phyloP scores from a whole-genome alignment of 78 protist genomes.

The Salpingoeca rosetta region DNA sequence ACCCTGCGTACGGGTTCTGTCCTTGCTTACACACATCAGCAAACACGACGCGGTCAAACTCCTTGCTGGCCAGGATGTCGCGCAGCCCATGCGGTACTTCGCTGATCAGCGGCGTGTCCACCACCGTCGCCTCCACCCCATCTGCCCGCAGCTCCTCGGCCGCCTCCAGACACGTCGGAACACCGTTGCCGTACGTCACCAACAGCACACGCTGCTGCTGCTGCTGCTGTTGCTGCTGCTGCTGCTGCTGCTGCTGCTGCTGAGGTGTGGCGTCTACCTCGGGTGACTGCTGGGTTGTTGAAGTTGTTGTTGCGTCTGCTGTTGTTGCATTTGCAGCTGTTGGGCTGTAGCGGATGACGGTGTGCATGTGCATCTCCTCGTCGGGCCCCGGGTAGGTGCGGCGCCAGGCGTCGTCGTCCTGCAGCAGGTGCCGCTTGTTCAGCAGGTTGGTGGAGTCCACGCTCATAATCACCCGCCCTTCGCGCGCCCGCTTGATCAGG shows the following conservation, averaged over 20 bases:
- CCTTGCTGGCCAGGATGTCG: background rate
- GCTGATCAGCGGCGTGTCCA: constrained; percentile 26
- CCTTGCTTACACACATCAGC: constrained; percentile 38
- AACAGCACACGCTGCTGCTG: too few relatives aligned
- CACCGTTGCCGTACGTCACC: constrained; percentile 24
- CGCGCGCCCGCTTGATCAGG: constrained; percentile 30
- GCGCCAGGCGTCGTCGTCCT: constrained; percentile 13
- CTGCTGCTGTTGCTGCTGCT: background rate
- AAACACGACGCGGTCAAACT: constrained; percentile 17
- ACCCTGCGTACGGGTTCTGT: constrained; percentile 6
- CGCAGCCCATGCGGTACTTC: constrained; percentile 13
- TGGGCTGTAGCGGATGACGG: constrained; percentile 14
- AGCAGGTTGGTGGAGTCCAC: constrained; percentile 39
- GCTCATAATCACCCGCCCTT: constrained; percentile 43
- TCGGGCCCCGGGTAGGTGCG: constrained; percentile 18
- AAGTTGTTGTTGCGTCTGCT: too few relatives aligned
- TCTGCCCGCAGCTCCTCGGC: constrained; percentile 3
- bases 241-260: too few relatives aligned
- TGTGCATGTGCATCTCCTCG: constrained; percentile 14
- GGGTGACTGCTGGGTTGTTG: background rate
- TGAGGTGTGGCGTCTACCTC: too few relatives aligned
- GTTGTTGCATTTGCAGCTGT: background rate
- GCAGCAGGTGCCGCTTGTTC: constrained; percentile 17
- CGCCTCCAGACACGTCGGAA: constrained; percentile 13
- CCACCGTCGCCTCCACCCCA: constrained; percentile 11